Evolutionary conservation across 768 basidiomycete genomes (phyloP).

Genomic region (Lentinula lateritia): DNA sequence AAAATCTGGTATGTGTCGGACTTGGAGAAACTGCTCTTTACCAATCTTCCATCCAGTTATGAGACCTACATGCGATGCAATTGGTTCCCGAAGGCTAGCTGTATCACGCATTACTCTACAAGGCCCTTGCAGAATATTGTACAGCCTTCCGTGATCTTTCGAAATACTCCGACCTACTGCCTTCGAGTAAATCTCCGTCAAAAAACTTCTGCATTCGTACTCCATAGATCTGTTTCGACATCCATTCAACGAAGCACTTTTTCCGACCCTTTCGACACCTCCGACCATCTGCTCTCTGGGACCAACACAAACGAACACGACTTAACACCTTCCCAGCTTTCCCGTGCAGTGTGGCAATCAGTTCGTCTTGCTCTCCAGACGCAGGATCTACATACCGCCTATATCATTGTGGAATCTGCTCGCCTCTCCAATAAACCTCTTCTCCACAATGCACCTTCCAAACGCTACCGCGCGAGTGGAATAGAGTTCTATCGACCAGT

Average conservation of each 20-base stretch:
- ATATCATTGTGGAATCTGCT: constrained; percentile 1
- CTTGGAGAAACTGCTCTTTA: not conserved
- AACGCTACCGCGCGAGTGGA: constrained; percentile 7
- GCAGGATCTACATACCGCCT: not conserved
- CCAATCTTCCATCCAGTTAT: not conserved
- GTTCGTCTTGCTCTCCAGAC: not conserved
- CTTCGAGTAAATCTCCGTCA: not conserved
- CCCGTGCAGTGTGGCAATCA: not conserved
- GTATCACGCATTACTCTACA: not conserved
- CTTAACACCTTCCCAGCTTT: not conserved
- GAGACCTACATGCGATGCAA: constrained; percentile 9
- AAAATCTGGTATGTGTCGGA: not conserved
- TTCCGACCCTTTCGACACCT: not conserved
- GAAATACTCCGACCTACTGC: not conserved
- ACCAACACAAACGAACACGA: not conserved
- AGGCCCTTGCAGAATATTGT: not conserved
- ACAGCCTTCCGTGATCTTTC: not conserved
- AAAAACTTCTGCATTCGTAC: not conserved
- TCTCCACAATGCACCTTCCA: not conserved
- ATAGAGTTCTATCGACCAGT: constrained; percentile 45
- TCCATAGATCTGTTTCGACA: not conserved
- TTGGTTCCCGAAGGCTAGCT: constrained; percentile 7
- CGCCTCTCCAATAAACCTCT: constrained; percentile 6
- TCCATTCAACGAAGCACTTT: not conserved
- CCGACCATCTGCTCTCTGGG: not conserved